These are phyloP conservation scores for Ramalina intermedia DNA, from an alignment of 495 filamentous ascomycete species.

Conservation along the genomic window DNA sequence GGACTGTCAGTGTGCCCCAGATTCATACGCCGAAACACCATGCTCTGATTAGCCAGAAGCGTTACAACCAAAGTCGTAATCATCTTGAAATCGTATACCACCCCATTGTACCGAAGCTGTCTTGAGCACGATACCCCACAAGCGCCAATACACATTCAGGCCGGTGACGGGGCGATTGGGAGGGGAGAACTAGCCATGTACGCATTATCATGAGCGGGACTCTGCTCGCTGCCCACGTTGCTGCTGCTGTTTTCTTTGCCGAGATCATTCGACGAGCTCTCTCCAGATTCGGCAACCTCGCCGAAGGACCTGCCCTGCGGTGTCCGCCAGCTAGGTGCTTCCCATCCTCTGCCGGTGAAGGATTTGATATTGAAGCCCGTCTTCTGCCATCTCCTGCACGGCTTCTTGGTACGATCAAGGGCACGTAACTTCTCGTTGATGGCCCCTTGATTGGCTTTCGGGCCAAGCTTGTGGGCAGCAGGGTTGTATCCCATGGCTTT, in stretches of 20 bases:
- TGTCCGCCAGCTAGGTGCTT: conserved; percentile 69
- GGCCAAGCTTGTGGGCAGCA: conserved; percentile 66
- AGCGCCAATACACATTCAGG: conserved; percentile 18
- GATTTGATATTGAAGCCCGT: conserved; percentile 73
- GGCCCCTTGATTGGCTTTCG: conserved; percentile 93
- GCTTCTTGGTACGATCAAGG: conserved; percentile 75
- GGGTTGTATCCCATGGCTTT: conserved; percentile 11
- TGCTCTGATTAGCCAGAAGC: conserved; percentile 1
- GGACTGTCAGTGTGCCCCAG: too few species aligned
- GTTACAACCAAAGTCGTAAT: too few species aligned
- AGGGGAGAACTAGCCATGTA: conserved; percentile 28
- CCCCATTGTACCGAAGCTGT: too few species aligned
- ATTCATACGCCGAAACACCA: not conserved
- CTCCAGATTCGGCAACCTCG: conserved; percentile 33
- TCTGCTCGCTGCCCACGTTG: conserved; percentile 57
- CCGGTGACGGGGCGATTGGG: conserved; percentile 25
- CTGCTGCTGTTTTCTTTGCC: conserved; percentile 62
- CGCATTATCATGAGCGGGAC: conserved; percentile 41
- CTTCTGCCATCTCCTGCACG: conserved; percentile 82
- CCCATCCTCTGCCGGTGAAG: conserved; percentile 84
- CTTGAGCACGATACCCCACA: not conserved
- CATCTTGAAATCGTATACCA: too few species aligned
- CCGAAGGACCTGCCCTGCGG: conserved; percentile 37
- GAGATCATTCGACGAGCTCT: conserved; percentile 49
- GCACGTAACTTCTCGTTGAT: conserved; percentile 95